Evolutionary conservation across 169 alveolate species (phyloP), one percentile per base, ranked within the genome.

Genomic region (Plasmodium gallinaceum): DNA sequence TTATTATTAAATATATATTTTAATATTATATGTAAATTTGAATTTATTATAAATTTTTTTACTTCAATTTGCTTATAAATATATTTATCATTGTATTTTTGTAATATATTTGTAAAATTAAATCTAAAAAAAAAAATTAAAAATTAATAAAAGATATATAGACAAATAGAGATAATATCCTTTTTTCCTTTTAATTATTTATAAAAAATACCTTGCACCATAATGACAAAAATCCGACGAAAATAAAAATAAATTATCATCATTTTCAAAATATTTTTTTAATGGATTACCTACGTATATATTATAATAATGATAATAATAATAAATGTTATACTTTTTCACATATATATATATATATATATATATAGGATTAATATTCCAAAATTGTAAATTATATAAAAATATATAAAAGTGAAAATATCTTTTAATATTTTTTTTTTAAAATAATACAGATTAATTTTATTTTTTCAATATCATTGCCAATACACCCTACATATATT

Each of bases 181-280:
- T n/a, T n/a, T n/a, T n/a, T n/a, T n/a, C n/a, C n/a, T n/a, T n/a
- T n/a, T n/a, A n/a, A n/a, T 6, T 0, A 8, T 10, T 54, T 20
- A 10, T 70, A 39, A 37, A 2, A 57, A 88, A 54, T 75, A 96
- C 97, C 98, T 93, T 60, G 70, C 64, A 51, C 99, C 99, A 96
- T 97, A 97, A 74, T 97, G 99, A 80, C 99, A 97, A 87, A 97
- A 97, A 75, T 97, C 99, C 42, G 97, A 94, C 10, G 99, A 97
- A 66, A 97, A 92, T 14, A 97, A 92, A 91, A 97, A 97, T 5
- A 95, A 42, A 65, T 88, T 95, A 45, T 74, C 93, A 86, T 92
- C 92, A 62, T 94, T 96, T 64, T 74, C 88, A 83, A 97, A 96
- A 86, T 94, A 96, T 66, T 90, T 95, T 26, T 94, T 95, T 43